A percentile compares a stretch with the other conserved stretches of the same genome.
These are phyloP conservation scores for Castanospermum australe DNA, from an alignment of 306 rosid species.

Conservation along the genomic window DNA sequence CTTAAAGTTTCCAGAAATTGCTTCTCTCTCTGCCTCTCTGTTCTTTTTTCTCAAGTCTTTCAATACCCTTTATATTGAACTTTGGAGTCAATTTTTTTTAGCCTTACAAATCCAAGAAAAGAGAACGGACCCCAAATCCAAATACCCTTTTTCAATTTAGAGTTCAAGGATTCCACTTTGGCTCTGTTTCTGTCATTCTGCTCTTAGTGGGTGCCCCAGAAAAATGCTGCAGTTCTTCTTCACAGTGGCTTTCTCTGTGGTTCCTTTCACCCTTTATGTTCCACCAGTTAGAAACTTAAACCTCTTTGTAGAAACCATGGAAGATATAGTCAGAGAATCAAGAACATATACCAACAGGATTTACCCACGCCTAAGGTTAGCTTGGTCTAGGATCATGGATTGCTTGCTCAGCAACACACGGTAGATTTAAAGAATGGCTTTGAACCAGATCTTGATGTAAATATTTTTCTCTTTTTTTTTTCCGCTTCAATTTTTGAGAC, in stretches of 20 bases:
- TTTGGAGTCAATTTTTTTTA: background rate
- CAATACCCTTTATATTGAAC: background rate
- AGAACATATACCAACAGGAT: conserved; percentile 42
- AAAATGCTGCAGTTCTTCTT: conserved; percentile 62
- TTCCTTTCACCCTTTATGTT: conserved; percentile 75
- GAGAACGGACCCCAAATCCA: background rate
- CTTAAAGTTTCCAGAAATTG: conserved; percentile 31
- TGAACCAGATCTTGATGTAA: background rate
- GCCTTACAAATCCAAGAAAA: background rate
- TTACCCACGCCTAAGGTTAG: conserved; percentile 61
- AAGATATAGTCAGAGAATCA: conserved; percentile 56
- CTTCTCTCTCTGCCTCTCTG: background rate
- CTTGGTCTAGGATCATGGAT: conserved; percentile 69
- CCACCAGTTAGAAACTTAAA: conserved; percentile 80
- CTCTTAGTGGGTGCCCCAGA: background rate
- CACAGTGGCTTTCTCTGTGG: conserved; percentile 76
- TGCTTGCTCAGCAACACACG: conserved; percentile 63
- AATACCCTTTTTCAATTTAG: background rate
- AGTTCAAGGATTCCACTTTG: conserved; percentile 2
- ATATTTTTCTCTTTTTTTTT: background rate
- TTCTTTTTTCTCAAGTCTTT: background rate
- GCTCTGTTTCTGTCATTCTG: background rate
- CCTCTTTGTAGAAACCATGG: conserved; percentile 71
- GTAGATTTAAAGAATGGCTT: conserved; percentile 32
- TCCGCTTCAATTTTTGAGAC: background rate